phyloP scores from a whole-genome alignment of 306 rosid species.

The Quercus variabilis region DNA sequence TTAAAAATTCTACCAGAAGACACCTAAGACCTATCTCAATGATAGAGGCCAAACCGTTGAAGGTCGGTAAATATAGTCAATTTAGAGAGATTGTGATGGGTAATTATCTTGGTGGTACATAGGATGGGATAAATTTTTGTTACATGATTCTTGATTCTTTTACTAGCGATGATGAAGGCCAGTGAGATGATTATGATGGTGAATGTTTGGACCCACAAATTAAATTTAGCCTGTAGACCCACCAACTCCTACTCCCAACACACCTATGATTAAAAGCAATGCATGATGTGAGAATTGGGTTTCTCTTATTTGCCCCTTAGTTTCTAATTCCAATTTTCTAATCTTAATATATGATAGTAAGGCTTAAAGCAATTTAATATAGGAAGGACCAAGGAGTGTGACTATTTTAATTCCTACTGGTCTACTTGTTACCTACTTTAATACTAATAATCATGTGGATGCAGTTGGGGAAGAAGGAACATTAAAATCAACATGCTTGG shows the following conservation, averaged over 20 bases:
- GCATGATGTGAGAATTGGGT: constrained; percentile 2
- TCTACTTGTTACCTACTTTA: constrained; percentile 25
- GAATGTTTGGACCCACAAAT: constrained; percentile 42
- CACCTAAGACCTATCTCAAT: too few relatives aligned
- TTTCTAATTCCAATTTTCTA: background rate
- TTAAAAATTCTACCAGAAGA: too few relatives aligned
- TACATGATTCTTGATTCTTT: too few relatives aligned
- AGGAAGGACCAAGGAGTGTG: constrained; percentile 3
- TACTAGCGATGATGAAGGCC: background rate
- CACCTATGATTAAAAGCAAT: constrained; percentile 33
- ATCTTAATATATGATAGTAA: background rate
- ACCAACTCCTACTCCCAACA: constrained; percentile 41
- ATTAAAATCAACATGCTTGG: constrained; percentile 17
- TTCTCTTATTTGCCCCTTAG: background rate
- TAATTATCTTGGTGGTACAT: too few relatives aligned
- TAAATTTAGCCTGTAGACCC: constrained; percentile 31
- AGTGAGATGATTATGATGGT: constrained; percentile 25
- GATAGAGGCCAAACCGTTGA: too few relatives aligned
- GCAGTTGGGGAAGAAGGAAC: constrained; percentile 43
- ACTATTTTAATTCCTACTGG: constrained; percentile 20
- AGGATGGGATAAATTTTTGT: too few relatives aligned
- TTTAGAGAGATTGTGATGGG: too few relatives aligned
- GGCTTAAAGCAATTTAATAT: constrained; percentile 4
- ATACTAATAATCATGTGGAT: constrained; percentile 39
- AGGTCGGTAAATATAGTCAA: too few relatives aligned